Evolutionary conservation across 441 rosid species (phyloP).

Genomic region (Lepidium campestre): DNA sequence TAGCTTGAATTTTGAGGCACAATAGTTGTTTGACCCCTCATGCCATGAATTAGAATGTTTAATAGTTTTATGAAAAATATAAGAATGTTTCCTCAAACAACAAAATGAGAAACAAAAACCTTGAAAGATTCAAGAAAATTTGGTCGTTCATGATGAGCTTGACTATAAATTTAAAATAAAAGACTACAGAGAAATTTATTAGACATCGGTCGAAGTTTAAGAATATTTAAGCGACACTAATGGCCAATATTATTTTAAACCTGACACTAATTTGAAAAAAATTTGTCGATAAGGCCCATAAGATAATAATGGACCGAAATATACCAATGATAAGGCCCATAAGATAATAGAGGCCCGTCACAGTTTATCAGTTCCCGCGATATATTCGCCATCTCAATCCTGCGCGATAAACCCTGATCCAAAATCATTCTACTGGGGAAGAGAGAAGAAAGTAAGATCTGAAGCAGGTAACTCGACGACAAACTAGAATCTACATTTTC

Average conservation of each 20-base stretch:
- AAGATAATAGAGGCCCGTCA: neutral
- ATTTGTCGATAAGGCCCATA: neutral
- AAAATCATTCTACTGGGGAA: neutral
- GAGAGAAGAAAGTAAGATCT: neutral
- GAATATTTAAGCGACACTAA: neutral
- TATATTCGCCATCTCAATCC: neutral
- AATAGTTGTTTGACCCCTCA: conserved; percentile 6
- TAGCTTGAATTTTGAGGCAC: neutral
- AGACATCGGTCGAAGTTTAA: neutral
- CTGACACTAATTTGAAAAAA: neutral
- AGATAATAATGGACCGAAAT: neutral
- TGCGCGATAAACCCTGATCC: neutral
- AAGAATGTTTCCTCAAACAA: neutral
- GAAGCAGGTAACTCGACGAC: neutral
- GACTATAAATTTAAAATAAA: neutral
- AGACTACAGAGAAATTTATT: neutral
- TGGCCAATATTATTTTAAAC: neutral
- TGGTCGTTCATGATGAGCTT: conserved; percentile 18
- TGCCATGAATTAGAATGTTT: neutral
- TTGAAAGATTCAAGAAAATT: neutral
- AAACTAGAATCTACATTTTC: neutral
- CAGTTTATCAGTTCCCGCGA: neutral
- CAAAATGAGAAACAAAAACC: neutral
- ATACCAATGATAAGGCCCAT: too few species aligned
- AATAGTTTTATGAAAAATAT: neutral